Conservation (phyloP, 495 filamentous ascomycete genomes). For the Trichoderma reesei region DNA sequence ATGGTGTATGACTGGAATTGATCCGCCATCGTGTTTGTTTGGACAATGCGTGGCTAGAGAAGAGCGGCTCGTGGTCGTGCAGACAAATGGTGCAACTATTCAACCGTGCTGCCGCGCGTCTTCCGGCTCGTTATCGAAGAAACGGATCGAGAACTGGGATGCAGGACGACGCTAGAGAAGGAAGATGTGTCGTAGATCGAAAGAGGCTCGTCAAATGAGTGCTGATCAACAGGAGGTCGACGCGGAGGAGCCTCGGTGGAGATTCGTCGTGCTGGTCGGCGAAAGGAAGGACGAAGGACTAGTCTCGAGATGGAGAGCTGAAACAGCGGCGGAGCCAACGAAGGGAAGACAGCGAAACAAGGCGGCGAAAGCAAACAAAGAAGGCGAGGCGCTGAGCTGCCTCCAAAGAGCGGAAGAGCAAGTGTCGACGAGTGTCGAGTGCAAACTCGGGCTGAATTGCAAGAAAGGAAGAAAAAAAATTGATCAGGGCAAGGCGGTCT, state of each 20-base stretch:
- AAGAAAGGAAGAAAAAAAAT: neutral
- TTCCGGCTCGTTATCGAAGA: neutral
- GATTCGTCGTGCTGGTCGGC: neutral
- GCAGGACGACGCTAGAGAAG: neutral
- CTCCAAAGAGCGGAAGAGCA: neutral
- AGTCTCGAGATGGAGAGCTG: constrained; percentile 3
- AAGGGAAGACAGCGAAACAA: neutral
- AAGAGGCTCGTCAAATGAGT: too few relatives aligned
- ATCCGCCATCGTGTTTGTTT: neutral
- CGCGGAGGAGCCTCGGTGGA: neutral
- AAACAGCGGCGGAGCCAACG: neutral
- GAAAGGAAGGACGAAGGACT: neutral
- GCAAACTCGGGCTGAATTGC: neutral
- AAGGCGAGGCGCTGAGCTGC: neutral
- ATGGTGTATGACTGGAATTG: neutral
- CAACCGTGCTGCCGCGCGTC: neutral
- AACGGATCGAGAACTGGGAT: neutral
- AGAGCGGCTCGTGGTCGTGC: neutral
- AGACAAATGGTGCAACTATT: neutral
- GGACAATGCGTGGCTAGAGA: neutral
- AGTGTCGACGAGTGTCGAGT: neutral
- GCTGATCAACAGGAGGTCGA: neutral
- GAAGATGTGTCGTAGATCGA: too few relatives aligned
- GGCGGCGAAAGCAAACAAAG: neutral
- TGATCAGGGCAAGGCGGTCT: neutral